Evolutionary conservation across 257 asterid genomes (phyloP).

Genomic region (Gentiana dahurica): DNA sequence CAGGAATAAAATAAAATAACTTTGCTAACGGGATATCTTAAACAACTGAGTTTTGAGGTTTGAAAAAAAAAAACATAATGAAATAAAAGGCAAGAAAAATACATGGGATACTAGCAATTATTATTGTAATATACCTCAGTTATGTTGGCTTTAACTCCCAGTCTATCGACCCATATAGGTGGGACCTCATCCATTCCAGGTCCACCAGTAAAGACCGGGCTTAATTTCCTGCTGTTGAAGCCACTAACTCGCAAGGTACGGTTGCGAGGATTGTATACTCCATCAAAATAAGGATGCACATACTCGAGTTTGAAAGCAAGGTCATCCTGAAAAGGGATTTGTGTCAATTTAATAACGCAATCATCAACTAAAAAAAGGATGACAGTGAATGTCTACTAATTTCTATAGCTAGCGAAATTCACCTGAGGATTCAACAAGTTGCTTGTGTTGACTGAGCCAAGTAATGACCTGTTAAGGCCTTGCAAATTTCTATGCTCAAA

Average conservation of each 20-base stretch:
- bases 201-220: slow-evolving; percentile 98
- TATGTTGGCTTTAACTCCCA: slow-evolving; percentile 82
- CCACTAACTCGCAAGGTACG: slow-evolving; percentile 87
- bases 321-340: slow-evolving; percentile 57
- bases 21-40: not conserved
- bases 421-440: slow-evolving; percentile 98
- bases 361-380: slow-evolving; percentile 1
- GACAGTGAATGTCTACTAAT: not conserved
- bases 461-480: slow-evolving; percentile 89
- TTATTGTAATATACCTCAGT: slow-evolving; percentile 51
- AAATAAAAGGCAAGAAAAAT: not conserved
- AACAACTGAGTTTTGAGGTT: not conserved
- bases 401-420: slow-evolving; percentile 4
- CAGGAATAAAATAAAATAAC: not conserved
- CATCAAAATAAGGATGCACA: slow-evolving; percentile 90
- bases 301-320: slow-evolving; percentile 95
- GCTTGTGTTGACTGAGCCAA: slow-evolving; percentile 93
- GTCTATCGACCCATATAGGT: slow-evolving; percentile 96
- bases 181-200: slow-evolving; percentile 97
- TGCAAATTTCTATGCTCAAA: slow-evolving; percentile 90
- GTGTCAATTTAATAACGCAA: not conserved
- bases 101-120: not conserved
- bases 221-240: slow-evolving; percentile 90
- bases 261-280: slow-evolving; percentile 76
- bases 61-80: slow-evolving; percentile 2